Base-by-base conservation (phyloP, 2,329 filamentous ascomycete species). In the Xylaria digitata region DNA sequence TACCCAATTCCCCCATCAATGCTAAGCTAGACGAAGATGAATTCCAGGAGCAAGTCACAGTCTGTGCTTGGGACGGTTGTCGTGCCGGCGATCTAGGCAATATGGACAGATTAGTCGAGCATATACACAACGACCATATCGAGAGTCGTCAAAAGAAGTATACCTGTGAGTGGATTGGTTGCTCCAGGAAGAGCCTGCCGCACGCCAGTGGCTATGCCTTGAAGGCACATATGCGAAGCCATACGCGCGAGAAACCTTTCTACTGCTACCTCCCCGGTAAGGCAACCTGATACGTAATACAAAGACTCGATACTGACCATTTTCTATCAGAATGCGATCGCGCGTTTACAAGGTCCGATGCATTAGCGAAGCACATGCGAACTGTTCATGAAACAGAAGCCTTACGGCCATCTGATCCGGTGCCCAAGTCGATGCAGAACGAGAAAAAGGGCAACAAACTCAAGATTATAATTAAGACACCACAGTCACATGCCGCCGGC, bases 321-420 rank as follows among this genome's bases (percentile, higher is more conserved):
- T 49, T 15, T 21, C 21, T 57, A 46, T 32, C 74, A 97, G 96
- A 99, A 86, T 99, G 96, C 81, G 96, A 99, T 78, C 91, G 95
- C 68, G 94, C 94, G 37, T 99, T 99, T 75, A 99, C 96, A 2
- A 87, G 96, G 71, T 97, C 95, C 26, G 96, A 99, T 75, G 96
- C 96, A 13, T 86, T 99, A 0, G 94, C 95, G 1, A 99, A 99
- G 80, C 96, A 99, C 78, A 98, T 98, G 93, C 92, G 96, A 73
- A 98, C 96, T 17, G 94, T 99, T 43, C 96, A 99, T 82, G 96
- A 99, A 79, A 97, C 95, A 3, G 96, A 99, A 81, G 92, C 93
- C 17, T 85, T 97, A 23, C 90, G 93, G n/a, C 92, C 92, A 4
- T 89, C 88, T 17, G 89, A 94, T 76, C 89, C 91, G 1, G 87